Evolutionary conservation across 306 rosid species (phyloP).

Genomic region (Gillenia trifoliata): DNA sequence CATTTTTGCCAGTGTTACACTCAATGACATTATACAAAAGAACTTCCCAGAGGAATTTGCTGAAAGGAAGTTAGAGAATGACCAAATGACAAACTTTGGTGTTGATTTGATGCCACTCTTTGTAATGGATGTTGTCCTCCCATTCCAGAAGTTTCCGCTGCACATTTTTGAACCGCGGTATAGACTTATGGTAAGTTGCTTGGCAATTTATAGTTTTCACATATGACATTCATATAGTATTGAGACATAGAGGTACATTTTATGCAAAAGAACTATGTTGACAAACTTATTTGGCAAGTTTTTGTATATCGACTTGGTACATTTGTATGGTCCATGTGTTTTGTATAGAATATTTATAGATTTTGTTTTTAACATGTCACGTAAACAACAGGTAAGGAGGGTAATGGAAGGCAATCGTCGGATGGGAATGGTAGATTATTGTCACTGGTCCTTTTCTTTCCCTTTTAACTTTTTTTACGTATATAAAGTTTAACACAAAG

Average conservation of each 20-base stretch:
- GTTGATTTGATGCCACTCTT: slow-evolving; percentile 90
- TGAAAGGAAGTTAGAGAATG: slow-evolving; percentile 81
- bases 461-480: slow-evolving; percentile 15
- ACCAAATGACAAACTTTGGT: slow-evolving; percentile 56
- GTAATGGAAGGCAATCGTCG: slow-evolving; percentile 98
- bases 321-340: neutral
- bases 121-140: slow-evolving; percentile 98
- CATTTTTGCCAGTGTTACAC: slow-evolving; percentile 69
- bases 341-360: neutral
- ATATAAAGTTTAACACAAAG: slow-evolving; percentile 17
- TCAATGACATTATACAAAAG: slow-evolving; percentile 85
- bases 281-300: neutral
- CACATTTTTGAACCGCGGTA: slow-evolving; percentile 97
- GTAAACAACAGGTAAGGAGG: slow-evolving; percentile 72
- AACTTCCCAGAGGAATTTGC: slow-evolving; percentile 90
- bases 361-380: neutral
- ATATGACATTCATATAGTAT: neutral
- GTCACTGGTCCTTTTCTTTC: slow-evolving; percentile 27
- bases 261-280: neutral
- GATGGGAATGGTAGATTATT: slow-evolving; percentile 95
- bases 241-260: neutral
- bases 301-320: neutral
- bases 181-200: slow-evolving; percentile 90
- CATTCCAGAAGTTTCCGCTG: slow-evolving; percentile 87
- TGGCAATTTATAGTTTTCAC: slow-evolving; percentile 5